Base-by-base conservation (phyloP, 2,329 filamentous ascomycete species). In the Aspergillus clavatus region DNA sequence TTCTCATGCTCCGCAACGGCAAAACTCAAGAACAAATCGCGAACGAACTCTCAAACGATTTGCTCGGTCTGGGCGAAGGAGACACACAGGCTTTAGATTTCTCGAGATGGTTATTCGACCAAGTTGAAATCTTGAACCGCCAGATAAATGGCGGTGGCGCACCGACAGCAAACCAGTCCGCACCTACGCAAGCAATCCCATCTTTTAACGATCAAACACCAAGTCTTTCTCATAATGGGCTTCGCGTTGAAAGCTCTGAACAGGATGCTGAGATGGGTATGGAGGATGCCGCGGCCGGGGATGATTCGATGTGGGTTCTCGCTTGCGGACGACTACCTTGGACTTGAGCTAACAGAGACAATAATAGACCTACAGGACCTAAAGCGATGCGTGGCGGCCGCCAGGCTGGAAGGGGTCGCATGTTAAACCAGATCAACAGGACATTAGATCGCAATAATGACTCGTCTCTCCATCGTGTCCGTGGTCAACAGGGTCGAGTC, bases 1-100 rank as follows among this genome's bases (percentile, higher is more conserved):
- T 97, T 47, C 81, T 97, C 52, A 96, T 97, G 91, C 80, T 98
- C 24, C 88, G 88, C 51, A 97, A 96, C 71, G 89, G 90, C 59
- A 96, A 95, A 70, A 89, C 86, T 3, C 85, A 95, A 65, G 83
- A 90, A 40, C 86, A 96, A 65, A 91, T 98, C 54, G 86, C 89
- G 7, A 75, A 81, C 35, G 93, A 98, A 66, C 81, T 98, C 11
- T 86, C 90, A 1, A 86, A 84, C 53, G 93, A 98, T 59, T 79
- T 98, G 33, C 79, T 98, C 2, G 83, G 83, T 46, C 79, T 96
- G 4, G 82, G 82, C 2, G 83, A 89, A 38, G 89, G 95, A 48
- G 91, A 96, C 58, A 82, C 86, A 40, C 84, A 83, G 53, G 88
- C 89, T 6, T 81, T 80, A 50, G 84, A 90, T 43, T 97, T 98